These are phyloP conservation scores for Galium porrigens DNA, from an alignment of 305 asterid genomes.

Conservation along the genomic window DNA sequence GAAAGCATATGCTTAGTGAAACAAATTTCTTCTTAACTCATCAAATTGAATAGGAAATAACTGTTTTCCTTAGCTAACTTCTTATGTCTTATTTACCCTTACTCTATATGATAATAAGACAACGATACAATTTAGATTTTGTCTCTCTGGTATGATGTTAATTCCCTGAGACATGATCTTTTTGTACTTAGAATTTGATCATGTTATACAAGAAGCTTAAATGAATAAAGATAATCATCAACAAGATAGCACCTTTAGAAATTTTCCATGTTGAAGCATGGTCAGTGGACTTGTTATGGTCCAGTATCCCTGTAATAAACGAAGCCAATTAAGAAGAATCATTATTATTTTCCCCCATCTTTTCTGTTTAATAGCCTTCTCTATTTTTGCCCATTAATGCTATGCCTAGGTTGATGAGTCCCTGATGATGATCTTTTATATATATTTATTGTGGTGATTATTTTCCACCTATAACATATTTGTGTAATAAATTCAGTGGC, in stretches of 20 bases:
- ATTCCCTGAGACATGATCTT: not conserved
- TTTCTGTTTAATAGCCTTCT: not conserved
- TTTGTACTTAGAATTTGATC: not conserved
- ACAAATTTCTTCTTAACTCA: not conserved
- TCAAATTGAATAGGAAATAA: not conserved
- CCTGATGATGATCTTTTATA: not conserved
- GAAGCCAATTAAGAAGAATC: not conserved
- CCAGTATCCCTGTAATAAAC: not conserved
- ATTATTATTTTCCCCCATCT: not conserved
- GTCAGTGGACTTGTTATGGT: not conserved
- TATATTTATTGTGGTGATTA: not conserved
- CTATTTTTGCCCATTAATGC: not conserved
- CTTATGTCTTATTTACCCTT: not conserved
- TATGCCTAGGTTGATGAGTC: not conserved
- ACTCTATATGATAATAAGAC: not conserved
- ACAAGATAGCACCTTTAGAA: not conserved
- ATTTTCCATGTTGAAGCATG: not conserved
- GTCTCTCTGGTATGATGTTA: not conserved
- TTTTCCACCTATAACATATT: not conserved
- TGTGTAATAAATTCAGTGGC: slow-evolving; percentile 37
- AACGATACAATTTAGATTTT: not conserved
- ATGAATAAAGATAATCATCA: not conserved
- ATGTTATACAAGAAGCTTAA: not conserved
- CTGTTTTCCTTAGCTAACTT: not conserved
- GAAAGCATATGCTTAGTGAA: not conserved